Evolutionary conservation across 108 stramenopile species (phyloP), one percentile per base, ranked within the genome.

Genomic region (Hondaea fermentalgiana): DNA sequence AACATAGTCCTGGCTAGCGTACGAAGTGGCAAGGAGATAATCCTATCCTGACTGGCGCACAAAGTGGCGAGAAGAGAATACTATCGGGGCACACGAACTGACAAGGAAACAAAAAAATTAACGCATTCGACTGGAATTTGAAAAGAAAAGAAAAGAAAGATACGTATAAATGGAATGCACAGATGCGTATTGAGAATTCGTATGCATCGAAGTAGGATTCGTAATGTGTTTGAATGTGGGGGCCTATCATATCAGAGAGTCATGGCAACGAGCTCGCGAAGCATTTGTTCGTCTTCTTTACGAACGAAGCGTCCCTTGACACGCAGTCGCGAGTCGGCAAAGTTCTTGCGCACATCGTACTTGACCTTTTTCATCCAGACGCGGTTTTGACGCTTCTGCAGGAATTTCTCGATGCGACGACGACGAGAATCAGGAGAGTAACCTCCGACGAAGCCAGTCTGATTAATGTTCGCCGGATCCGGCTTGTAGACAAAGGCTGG

Each of bases 271-370:
- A 91, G 44, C 58, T 91, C 91, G 28, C 91, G 88, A 29, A 91
- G 60, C 59, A 99, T 90, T 60, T 97, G 92, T 91, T 99, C 98
- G 89, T 99, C 98, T 89, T 99, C 98, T 90, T 99, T 99, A 92
- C 97, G 97, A 72, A 99, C 98, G 92, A 99, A 99, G 8, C 98
- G 94, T 5, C 98, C 99, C 93, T 98, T 98, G 47, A 98, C 97
- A 14, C 99, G 94, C 87, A 98, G 87, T 59, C 99, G 93, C 88
- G 96, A 96, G 91, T 98, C 98, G 12, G 99, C 99, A 91, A 99
- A 98, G 88, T 97, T 98, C 91, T 99, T 98, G n/a, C 99, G 93
- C 6, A 98, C 97, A 90, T 98, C 98, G 91, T 99, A 99, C 91
- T 98, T 98, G 28, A 99, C 97, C 89, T 95, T 98, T 90, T 97